A percentile compares a stretch with the other conserved stretches of the same genome.
Evolutionary conservation across 2,329 filamentous ascomycete genomes (phyloP).

Genomic region (Fusarium cyanostomum): DNA sequence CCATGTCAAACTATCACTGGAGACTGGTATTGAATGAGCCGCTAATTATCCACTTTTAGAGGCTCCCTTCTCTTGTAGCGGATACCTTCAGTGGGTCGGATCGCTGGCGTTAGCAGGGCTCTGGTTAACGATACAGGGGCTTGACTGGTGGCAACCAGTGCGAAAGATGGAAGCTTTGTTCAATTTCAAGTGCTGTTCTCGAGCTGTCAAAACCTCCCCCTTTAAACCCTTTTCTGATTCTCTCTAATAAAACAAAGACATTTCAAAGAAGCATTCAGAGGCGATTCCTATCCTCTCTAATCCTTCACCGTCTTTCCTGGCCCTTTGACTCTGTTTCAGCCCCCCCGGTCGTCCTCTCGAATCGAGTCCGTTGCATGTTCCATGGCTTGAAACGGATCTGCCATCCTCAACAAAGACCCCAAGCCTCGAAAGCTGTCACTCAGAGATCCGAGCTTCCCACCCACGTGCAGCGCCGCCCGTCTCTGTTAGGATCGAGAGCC

Average conservation of each 20-base stretch:
- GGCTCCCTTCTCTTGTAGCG: conserved; percentile 25
- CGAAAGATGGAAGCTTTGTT: conserved; percentile 23
- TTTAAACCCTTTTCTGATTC: conserved; percentile 21
- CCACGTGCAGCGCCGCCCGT: conserved; percentile 30
- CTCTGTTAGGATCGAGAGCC: conserved; percentile 25
- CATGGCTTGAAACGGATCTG: conserved; percentile 33
- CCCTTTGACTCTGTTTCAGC: conserved; percentile 24
- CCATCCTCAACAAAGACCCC: conserved; percentile 31
- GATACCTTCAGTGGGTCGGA: conserved; percentile 34
- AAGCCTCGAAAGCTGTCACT: conserved; percentile 16
- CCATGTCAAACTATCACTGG: conserved; percentile 23
- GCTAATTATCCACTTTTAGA: conserved; percentile 37
- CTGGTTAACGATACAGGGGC: conserved; percentile 25
- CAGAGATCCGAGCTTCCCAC: conserved; percentile 9
- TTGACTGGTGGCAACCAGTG: conserved; percentile 27
- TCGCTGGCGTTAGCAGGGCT: conserved; percentile 28
- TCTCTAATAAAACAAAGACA: conserved; percentile 18
- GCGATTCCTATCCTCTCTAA: not conserved
- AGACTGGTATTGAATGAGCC: conserved; percentile 19
- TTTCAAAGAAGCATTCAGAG: not conserved
- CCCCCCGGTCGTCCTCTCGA: conserved; percentile 24
- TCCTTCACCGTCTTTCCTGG: conserved; percentile 33
- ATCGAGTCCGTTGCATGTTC: conserved; percentile 21
- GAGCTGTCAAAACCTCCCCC: conserved; percentile 29
- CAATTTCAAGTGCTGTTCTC: conserved; percentile 28